Evolutionary conservation across 2,329 filamentous ascomycete species (phyloP).

Genomic region (Aureobasidium subglaciale): DNA sequence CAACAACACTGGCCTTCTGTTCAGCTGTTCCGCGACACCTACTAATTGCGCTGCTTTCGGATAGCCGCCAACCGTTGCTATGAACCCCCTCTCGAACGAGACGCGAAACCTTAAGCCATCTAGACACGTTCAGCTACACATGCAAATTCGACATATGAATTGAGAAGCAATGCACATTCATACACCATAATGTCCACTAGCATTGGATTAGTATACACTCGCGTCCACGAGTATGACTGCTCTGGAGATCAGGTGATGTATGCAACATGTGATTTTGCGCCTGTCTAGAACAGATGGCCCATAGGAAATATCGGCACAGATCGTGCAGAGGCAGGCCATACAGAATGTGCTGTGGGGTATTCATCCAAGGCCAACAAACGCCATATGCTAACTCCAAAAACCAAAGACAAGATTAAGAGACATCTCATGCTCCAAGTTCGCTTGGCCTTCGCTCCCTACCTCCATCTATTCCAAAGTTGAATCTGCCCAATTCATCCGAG

Average conservation of each 20-base stretch:
- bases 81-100: neutral
- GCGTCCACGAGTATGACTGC: too few species aligned
- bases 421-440: neutral
- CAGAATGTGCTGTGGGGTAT: neutral
- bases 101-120: neutral
- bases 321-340: neutral
- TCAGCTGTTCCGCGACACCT: neutral
- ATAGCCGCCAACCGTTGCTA: neutral
- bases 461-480: constrained; percentile 16
- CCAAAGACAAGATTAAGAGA: neutral
- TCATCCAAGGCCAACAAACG: neutral
- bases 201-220: too few species aligned
- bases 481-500: constrained; percentile 13
- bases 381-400: neutral
- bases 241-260: too few species aligned
- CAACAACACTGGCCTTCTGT: neutral
- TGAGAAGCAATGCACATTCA: too few species aligned
- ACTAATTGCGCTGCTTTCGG: neutral
- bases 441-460: neutral
- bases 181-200: too few species aligned
- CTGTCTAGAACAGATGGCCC: neutral
- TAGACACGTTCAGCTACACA: neutral
- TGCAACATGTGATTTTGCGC: neutral
- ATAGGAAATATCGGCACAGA: neutral
- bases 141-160: neutral